phyloP scores from a whole-genome alignment of 2,329 filamentous ascomycete genomes.

The Bipolaris zeicola region DNA sequence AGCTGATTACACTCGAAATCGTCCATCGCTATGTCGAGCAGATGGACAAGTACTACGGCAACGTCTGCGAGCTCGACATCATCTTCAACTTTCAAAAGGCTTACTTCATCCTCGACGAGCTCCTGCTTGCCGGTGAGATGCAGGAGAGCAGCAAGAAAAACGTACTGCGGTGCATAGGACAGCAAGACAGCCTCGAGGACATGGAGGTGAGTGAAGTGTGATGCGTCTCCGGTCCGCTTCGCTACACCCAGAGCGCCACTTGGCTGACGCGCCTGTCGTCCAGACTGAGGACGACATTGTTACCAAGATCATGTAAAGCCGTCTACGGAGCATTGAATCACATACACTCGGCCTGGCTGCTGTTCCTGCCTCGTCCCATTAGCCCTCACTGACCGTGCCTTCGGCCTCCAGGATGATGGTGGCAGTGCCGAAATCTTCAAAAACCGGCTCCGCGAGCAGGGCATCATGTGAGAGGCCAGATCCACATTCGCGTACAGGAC shows the following conservation, averaged over 20 bases:
- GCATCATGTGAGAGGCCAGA: constrained; percentile 33
- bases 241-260: constrained; percentile 33
- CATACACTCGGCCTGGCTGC: constrained; percentile 15
- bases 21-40: constrained; percentile 99
- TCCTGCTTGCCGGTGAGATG: constrained; percentile 92
- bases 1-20: constrained; percentile 96
- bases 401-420: constrained; percentile 37
- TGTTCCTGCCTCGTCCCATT: constrained; percentile 21
- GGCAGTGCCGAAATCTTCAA: constrained; percentile 39
- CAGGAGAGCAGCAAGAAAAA: constrained; percentile 99
- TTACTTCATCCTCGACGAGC: constrained; percentile 97
- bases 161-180: constrained; percentile 90
- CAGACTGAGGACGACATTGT: constrained; percentile 86
- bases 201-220: constrained; percentile 83
- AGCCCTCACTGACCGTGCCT: constrained; percentile 37
- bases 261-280: constrained; percentile 51
- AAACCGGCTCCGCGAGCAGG: constrained; percentile 37
- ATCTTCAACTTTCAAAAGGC: constrained; percentile 99
- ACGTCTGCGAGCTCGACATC: constrained; percentile 98
- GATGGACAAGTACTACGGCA: constrained; percentile 99
- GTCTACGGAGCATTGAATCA: constrained; percentile 19
- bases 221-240: constrained; percentile 22
- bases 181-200: constrained; percentile 96
- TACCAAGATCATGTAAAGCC: constrained; percentile 78
- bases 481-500: constrained; percentile 11